phyloP scores from a whole-genome alignment of 2,329 filamentous ascomycete species.

The Penicillium sp. region DNA sequence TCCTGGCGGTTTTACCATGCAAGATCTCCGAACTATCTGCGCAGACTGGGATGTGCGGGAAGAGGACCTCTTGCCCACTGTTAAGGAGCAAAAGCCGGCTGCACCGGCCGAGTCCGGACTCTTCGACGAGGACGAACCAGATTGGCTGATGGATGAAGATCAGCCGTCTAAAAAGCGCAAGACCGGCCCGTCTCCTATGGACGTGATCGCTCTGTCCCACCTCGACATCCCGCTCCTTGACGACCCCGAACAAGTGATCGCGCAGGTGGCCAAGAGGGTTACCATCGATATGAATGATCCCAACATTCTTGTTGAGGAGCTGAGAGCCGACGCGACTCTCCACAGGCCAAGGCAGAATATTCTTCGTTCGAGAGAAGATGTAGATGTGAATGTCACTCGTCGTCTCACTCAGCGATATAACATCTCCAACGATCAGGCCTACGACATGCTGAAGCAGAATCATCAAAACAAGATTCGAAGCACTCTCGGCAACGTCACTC shows the following conservation, averaged over 20 bases:
- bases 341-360: constrained; percentile 46
- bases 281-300: constrained; percentile 84
- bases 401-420: constrained; percentile 82
- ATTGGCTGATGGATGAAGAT: constrained; percentile 46
- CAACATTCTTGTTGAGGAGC: constrained; percentile 74
- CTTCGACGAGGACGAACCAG: constrained; percentile 52
- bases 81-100: constrained; percentile 14
- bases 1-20: constrained; percentile 65
- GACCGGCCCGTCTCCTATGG: constrained; percentile 39
- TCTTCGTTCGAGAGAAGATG: constrained; percentile 47
- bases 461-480: constrained; percentile 94
- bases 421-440: constrained; percentile 91
- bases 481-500: constrained; percentile 81
- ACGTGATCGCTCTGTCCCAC: constrained; percentile 50
- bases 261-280: constrained; percentile 69
- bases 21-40: constrained; percentile 79
- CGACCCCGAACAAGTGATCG: constrained; percentile 69
- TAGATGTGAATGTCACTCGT: constrained; percentile 66
- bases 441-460: constrained; percentile 93
- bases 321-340: constrained; percentile 57
- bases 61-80: constrained; percentile 16
- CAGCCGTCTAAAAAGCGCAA: constrained; percentile 64
- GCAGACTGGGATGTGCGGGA: constrained; percentile 74
- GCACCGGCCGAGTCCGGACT: constrained; percentile 2
- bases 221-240: constrained; percentile 69